phyloP scores from a whole-genome alignment of 768 basidiomycete genomes.

The Mycena amicta region DNA sequence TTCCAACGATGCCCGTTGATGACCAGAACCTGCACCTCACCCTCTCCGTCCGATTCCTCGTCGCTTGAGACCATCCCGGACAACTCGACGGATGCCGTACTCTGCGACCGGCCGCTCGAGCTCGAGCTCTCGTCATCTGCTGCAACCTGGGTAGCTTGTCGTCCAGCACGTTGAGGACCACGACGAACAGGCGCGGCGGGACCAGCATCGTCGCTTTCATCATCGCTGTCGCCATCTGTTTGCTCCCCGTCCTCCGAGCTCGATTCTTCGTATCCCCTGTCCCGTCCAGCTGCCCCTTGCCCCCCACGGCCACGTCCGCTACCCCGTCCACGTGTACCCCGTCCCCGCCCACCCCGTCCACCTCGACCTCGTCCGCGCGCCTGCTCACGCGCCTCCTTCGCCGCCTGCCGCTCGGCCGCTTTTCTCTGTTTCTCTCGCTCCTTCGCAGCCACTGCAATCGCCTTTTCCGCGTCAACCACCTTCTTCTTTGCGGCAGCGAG shows the following conservation, averaged over 20 bases:
- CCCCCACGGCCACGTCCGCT: not conserved
- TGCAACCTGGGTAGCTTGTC: too few species aligned
- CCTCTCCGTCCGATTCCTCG: not conserved
- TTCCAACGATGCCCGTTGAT: slow-evolving; percentile 3
- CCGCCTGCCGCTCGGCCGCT: not conserved
- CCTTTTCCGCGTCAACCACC: not conserved
- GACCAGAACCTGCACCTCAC: not conserved
- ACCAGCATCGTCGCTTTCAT: not conserved
- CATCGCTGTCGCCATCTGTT: not conserved
- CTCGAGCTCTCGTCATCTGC: not conserved
- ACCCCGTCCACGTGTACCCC: not conserved
- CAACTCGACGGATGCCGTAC: not conserved
- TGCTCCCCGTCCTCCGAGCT: too few species aligned
- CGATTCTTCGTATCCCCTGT: too few species aligned
- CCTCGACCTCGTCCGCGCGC: not conserved
- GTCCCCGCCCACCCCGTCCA: not conserved
- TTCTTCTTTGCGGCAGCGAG: not conserved
- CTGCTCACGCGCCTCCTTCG: not conserved
- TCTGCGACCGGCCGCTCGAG: not conserved
- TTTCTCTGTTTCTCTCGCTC: not conserved
- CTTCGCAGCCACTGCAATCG: not conserved
- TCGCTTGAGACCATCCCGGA: not conserved
- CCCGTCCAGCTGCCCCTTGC: not conserved
- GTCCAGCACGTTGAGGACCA: too few species aligned
- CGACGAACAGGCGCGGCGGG: not conserved